Conservation (phyloP, 108 stramenopile genomes). For the Chaetoceros tenuissimus region DNA sequence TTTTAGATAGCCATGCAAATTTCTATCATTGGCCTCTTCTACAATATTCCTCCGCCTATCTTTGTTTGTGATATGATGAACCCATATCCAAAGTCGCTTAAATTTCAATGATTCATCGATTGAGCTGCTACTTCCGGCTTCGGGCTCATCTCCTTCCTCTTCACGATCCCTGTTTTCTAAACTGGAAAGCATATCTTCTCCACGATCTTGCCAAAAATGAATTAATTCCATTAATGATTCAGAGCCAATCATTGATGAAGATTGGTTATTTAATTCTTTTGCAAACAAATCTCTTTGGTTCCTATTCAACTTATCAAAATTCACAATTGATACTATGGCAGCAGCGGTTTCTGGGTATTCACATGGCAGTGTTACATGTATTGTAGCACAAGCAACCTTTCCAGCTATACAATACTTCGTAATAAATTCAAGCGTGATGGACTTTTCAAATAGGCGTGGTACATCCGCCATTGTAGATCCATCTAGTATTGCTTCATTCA, state of each 20-base stretch:
- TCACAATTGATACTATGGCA: conserved; percentile 16
- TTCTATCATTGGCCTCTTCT: conserved; percentile 20
- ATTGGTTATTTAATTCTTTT: conserved; percentile 9
- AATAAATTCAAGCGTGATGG: too few species aligned
- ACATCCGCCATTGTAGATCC: too few species aligned
- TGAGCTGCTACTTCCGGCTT: not conserved
- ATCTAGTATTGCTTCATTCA: too few species aligned
- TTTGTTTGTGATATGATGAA: conserved; percentile 38
- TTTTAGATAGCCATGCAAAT: conserved; percentile 39
- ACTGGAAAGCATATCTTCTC: conserved; percentile 1
- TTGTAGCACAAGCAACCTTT: too few species aligned
- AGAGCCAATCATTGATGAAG: conserved; percentile 19
- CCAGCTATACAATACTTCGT: too few species aligned
- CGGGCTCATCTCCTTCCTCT: not conserved
- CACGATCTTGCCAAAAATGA: conserved; percentile 22
- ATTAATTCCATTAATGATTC: conserved; percentile 42
- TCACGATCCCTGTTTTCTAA: conserved; percentile 3
- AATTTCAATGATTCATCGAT: not conserved
- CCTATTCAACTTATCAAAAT: conserved; percentile 5
- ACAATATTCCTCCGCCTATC: conserved; percentile 29
- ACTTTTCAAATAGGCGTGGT: too few species aligned
- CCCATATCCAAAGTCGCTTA: conserved; percentile 49
- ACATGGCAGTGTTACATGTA: conserved; percentile 8
- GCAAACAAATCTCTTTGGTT: conserved; percentile 20
- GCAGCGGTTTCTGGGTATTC: conserved; percentile 27